These are phyloP conservation scores for Podospora tetraspora DNA, from an alignment of 495 filamentous ascomycete species.

Conservation along the genomic window DNA sequence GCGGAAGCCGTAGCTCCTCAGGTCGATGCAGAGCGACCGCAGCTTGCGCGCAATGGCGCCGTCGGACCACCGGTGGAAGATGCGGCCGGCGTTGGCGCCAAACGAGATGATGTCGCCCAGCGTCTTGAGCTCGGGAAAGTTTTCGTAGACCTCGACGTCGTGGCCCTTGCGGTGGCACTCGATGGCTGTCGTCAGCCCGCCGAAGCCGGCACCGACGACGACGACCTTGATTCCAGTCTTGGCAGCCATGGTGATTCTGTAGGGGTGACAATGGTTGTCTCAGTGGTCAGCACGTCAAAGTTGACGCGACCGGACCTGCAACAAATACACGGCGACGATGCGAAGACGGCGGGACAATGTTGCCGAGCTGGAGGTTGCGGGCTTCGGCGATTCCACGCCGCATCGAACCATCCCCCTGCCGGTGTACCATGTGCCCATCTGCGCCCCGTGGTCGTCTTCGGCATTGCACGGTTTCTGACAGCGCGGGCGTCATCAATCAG, in stretches of 20 bases:
- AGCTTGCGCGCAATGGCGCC: constrained; percentile 44
- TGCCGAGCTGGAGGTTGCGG: not conserved
- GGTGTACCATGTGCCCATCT: not conserved
- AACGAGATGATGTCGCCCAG: constrained; percentile 63
- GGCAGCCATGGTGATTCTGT: constrained; percentile 12
- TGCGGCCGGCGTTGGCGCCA: constrained; percentile 54
- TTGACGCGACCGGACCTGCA: not conserved
- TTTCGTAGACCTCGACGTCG: constrained; percentile 53
- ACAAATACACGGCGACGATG: not conserved
- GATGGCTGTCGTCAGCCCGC: constrained; percentile 55
- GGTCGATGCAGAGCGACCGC: constrained; percentile 48
- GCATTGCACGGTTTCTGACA: not conserved
- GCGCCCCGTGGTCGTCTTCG: not conserved
- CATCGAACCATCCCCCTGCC: not conserved
- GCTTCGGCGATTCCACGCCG: not conserved
- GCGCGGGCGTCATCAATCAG: not conserved
- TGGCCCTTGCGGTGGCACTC: constrained; percentile 60
- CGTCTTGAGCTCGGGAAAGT: constrained; percentile 52
- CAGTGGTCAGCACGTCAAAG: not conserved
- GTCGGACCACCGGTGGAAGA: constrained; percentile 49
- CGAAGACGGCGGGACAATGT: not conserved
- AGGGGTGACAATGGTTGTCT: not conserved
- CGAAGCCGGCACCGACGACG: constrained; percentile 56
- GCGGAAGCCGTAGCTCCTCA: constrained; percentile 50
- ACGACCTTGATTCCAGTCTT: constrained; percentile 53